These are phyloP conservation scores for Trichosporon sp. DNA, from an alignment of 1,284 basidiomycete genomes.

Conservation along the genomic window DNA sequence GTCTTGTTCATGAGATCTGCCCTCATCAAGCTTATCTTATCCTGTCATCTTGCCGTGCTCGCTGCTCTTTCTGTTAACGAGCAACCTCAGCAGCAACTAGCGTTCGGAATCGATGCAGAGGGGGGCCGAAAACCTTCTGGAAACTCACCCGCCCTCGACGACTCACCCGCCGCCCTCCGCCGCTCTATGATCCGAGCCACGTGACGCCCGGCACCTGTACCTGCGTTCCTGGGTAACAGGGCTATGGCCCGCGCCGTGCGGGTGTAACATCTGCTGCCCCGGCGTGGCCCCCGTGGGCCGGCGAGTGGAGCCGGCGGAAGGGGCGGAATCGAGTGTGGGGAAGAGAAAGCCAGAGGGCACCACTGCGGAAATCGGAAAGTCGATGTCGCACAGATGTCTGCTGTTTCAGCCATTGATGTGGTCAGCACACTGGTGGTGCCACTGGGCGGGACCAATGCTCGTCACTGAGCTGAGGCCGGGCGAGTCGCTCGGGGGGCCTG, in stretches of 20 bases:
- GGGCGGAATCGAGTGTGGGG: no score
- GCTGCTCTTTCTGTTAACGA: no score
- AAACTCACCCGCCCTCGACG: background rate
- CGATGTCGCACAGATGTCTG: no score
- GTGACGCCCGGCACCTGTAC: background rate
- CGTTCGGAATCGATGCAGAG: background rate
- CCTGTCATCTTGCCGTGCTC: no score
- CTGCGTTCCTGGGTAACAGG: background rate
- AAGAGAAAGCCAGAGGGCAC: no score
- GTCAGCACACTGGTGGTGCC: no score
- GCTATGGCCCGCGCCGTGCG: background rate
- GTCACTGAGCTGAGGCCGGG: no score
- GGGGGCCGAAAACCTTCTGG: background rate
- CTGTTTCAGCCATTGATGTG: no score
- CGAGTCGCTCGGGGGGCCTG: background rate
- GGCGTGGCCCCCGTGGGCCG: background rate
- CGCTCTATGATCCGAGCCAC: background rate
- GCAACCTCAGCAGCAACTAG: no score
- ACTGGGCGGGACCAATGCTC: no score
- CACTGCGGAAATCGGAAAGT: no score
- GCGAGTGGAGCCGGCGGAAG: background rate
- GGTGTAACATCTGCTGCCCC: no score
- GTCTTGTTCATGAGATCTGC: background rate
- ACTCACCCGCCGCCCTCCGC: background rate
- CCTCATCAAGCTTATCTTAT: background rate